Percentiles rank a stretch among this genome's conserved stretches.
Evolutionary conservation across 495 filamentous ascomycete species (phyloP).

Genomic region (Talaromyces wortmannii): DNA sequence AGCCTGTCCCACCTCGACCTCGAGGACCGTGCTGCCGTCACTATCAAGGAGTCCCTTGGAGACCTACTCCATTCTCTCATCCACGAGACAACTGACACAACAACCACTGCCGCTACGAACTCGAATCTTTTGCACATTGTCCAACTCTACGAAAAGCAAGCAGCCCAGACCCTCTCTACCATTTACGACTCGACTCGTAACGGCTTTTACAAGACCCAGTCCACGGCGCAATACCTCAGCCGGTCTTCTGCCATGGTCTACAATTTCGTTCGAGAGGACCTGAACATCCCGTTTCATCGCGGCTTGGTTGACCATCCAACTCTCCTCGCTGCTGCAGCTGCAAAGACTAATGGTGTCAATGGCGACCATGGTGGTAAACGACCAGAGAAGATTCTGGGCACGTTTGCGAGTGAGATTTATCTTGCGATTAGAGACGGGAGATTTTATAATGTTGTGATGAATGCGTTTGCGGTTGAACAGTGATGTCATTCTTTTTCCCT

Average conservation of each 20-base stretch:
- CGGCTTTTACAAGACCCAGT: background rate
- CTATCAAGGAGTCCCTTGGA: conserved; percentile 1
- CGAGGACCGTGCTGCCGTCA: background rate
- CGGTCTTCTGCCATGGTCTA: conserved; percentile 13
- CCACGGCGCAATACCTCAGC: conserved; percentile 4
- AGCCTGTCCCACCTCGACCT: conserved; percentile 6
- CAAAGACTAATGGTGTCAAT: background rate
- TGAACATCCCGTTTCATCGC: conserved; percentile 17
- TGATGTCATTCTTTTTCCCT: too few relatives aligned
- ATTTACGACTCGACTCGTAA: background rate
- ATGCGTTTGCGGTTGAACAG: background rate
- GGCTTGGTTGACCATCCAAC: conserved; percentile 21
- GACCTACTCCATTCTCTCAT: background rate
- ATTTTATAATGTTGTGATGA: conserved; percentile 2
- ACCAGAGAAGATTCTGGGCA: conserved; percentile 1
- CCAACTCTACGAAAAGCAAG: background rate
- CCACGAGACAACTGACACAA: background rate
- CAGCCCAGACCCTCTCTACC: background rate
- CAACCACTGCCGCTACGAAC: background rate
- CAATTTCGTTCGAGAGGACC: conserved; percentile 12
- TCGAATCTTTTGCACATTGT: background rate
- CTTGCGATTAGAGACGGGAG: conserved; percentile 1
- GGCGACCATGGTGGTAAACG: background rate
- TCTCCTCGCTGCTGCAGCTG: background rate
- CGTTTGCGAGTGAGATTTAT: conserved; percentile 6